Base-by-base conservation (phyloP, 768 basidiomycete genomes). In the Mycena leptocephala region DNA sequence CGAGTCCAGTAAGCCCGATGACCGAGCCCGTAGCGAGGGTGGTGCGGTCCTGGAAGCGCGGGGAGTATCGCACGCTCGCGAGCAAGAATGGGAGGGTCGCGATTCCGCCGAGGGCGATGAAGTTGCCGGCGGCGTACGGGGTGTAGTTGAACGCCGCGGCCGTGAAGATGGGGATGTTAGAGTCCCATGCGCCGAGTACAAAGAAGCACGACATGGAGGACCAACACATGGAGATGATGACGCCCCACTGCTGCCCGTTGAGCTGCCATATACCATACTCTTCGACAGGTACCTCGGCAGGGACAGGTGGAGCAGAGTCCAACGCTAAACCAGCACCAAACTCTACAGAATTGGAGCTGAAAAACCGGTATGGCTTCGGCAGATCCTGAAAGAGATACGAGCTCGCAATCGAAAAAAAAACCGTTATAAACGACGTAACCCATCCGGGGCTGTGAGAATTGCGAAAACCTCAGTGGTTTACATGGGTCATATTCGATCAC, bases 201-300 rank as follows among this genome's bases (percentile, higher is more conserved):
- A 94, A 93, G 86, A 93, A 94, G 83, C 89, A 92, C 24, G 91
- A 87, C 90, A 93, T 93, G 58, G 92, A 88, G 79, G 90, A 92
- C 90, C 92, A 94, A 81, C 92, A 94, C 91, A 94, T 93, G 80
- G 90, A 92, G 48, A 87, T 77, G 26, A 90, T 86, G 71, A 92
- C 89, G 28, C 90, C 91, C 88, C 89, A 90, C 73, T 91, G 89
- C 10, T 81, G 68, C 9, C 24, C 59, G 9, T 83, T 82, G 35
- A 93, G 22, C 91, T 88, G 88, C 16, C 43, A 20, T 14, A 74
- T 35, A 30, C 72, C 62, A 58, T 72, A 62, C 24, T 79, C 79
- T 30, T 73, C 72, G 18, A 58, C 39, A 18, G 41, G 43, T 11
- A 20, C 24, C 13, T 43, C 39, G 24, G 22, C 35, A 14, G 24